Conservation (phyloP, 495 filamentous ascomycete species). For the Hyaloscypha variabilis region DNA sequence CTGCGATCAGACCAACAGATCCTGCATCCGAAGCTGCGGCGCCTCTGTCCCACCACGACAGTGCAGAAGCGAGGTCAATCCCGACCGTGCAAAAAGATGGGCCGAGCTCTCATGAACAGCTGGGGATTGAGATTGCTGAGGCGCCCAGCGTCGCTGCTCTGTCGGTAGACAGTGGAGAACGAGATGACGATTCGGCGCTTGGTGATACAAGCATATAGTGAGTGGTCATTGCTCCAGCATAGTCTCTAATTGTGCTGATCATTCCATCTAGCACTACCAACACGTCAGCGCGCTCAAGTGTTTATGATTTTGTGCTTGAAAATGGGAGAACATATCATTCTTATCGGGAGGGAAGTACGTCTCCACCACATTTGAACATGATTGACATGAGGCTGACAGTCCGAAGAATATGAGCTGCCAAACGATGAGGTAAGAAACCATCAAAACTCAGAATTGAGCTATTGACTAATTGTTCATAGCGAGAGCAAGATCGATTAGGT, state of each 20-base stretch:
- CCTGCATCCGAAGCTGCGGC: background rate
- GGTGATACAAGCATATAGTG: conserved; percentile 12
- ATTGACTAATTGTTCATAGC: conserved; percentile 1
- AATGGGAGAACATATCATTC: conserved; percentile 39
- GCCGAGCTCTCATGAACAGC: background rate
- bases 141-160: background rate
- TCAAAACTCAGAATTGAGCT: background rate
- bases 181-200: conserved; percentile 11
- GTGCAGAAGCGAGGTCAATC: background rate
- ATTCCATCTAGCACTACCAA: conserved; percentile 5
- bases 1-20: background rate
- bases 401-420: conserved; percentile 30
- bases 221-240: background rate
- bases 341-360: conserved; percentile 32
- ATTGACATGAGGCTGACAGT: background rate
- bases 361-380: background rate
- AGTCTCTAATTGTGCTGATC: background rate
- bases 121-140: background rate
- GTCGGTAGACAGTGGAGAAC: background rate
- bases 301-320: conserved; percentile 35
- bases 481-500: conserved; percentile 33
- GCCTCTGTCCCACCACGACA: background rate
- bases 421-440: conserved; percentile 31
- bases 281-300: conserved; percentile 32
- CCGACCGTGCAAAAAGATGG: background rate